Conservation (phyloP, 2,329 filamentous ascomycete genomes). For the Fusarium siculi region DNA sequence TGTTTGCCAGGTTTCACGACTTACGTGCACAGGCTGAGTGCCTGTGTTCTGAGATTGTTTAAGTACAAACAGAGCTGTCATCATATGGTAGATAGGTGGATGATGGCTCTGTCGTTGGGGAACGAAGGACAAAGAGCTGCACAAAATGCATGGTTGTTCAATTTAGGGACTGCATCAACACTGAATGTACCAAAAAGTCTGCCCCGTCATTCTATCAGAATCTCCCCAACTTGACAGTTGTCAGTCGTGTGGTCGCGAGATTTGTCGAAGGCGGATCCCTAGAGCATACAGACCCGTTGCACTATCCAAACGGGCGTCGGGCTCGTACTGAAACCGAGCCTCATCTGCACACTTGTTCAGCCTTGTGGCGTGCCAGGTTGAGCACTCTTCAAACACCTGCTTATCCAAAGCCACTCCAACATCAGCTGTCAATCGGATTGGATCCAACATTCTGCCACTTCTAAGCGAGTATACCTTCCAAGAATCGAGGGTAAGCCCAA, state of each 20-base stretch:
- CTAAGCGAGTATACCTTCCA: conserved; percentile 20
- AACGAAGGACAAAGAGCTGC: not conserved
- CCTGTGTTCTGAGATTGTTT: not conserved
- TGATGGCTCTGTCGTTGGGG: rapidly evolving
- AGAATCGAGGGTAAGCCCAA: conserved; percentile 20
- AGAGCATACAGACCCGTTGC: conserved; percentile 2
- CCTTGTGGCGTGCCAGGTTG: conserved; percentile 6
- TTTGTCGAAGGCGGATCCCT: conserved; percentile 18
- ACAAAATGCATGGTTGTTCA: not conserved
- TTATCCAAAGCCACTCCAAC: conserved; percentile 26
- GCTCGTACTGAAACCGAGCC: conserved; percentile 16
- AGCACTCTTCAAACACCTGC: conserved; percentile 19
- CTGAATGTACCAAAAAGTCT: not conserved
- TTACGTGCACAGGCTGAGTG: not conserved
- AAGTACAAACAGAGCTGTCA: not conserved
- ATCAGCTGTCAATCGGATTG: conserved; percentile 27
- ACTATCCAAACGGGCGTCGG: not conserved
- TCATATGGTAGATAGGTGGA: no score
- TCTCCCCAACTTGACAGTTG: not conserved
- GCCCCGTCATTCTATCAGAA: not conserved
- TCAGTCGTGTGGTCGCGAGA: not conserved
- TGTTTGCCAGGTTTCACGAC: not conserved
- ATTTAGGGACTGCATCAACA: no score
- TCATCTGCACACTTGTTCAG: conserved; percentile 17
- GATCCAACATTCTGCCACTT: conserved; percentile 11